These are phyloP conservation scores for Naematelia encephala DNA, from an alignment of 768 basidiomycete species.

Conservation along the genomic window DNA sequence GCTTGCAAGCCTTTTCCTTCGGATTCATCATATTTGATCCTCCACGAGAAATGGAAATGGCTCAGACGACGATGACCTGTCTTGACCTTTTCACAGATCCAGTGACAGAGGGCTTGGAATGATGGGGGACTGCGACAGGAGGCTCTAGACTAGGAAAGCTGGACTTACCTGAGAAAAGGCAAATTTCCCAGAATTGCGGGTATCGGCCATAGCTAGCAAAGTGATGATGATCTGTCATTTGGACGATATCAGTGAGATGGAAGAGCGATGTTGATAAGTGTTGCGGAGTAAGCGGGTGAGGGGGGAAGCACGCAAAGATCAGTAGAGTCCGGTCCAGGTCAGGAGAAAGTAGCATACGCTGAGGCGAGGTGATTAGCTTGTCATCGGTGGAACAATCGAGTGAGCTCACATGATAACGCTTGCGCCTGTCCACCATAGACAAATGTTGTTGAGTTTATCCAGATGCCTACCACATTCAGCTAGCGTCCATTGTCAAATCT, in stretches of 20 bases:
- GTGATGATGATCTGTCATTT: slow-evolving; percentile 55
- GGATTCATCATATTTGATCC: too few species aligned
- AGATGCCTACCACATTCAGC: slow-evolving; percentile 19
- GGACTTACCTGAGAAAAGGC: slow-evolving; percentile 55
- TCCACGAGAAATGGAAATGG: too few species aligned
- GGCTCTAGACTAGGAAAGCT: not conserved
- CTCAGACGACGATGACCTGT: too few species aligned
- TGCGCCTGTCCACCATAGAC: slow-evolving; percentile 63
- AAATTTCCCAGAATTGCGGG: slow-evolving; percentile 59
- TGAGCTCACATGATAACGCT: slow-evolving; percentile 53
- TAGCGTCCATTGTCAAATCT: too few species aligned
- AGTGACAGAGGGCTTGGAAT: too few species aligned
- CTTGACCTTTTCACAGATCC: too few species aligned
- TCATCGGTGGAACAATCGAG: too few species aligned
- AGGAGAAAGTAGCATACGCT: too few species aligned
- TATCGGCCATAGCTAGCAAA: slow-evolving; percentile 60
- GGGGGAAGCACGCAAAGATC: not conserved
- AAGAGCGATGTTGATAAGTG: not conserved
- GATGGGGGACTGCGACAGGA: too few species aligned
- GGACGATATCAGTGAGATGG: not conserved
- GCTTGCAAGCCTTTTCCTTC: too few species aligned
- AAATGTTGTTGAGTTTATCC: slow-evolving; percentile 54
- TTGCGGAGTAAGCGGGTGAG: not conserved
- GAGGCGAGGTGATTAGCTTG: too few species aligned
- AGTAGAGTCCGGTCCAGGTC: not conserved